Evolutionary conservation across 2,329 filamentous ascomycete genomes (phyloP).

Genomic region (Arthrobotrys pseudoclavata): DNA sequence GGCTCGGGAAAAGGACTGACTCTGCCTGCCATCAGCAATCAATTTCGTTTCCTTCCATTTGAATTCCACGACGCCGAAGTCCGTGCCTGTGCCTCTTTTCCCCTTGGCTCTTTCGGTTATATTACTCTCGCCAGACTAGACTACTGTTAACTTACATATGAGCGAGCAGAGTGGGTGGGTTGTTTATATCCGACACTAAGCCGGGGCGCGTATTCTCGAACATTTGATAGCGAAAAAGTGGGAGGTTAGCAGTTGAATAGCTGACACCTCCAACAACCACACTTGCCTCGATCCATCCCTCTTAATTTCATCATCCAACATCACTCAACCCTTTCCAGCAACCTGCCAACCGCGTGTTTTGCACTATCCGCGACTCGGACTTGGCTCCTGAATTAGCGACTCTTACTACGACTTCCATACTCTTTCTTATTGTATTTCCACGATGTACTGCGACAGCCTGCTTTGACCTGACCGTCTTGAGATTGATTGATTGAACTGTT

Average conservation of each 20-base stretch:
- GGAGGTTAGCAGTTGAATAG: slow-evolving; percentile 1
- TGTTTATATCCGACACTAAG: slow-evolving; percentile 43
- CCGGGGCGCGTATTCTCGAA: slow-evolving; percentile 35
- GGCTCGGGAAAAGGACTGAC: not conserved
- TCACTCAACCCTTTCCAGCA: not conserved
- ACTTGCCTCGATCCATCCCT: slow-evolving; percentile 20
- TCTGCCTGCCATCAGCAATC: not conserved
- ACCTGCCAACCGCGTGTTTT: slow-evolving; percentile 6
- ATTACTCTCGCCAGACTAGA: not conserved
- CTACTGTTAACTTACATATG: not conserved
- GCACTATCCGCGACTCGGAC: slow-evolving; percentile 14
- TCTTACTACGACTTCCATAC: not conserved
- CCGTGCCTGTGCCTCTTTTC: slow-evolving; percentile 11
- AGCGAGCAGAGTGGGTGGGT: slow-evolving; percentile 13
- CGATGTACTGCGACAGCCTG: slow-evolving; percentile 15
- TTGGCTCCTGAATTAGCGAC: not conserved
- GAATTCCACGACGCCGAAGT: slow-evolving; percentile 12
- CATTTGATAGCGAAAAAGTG: slow-evolving; percentile 7
- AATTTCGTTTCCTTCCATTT: not conserved
- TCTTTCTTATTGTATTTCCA: not conserved
- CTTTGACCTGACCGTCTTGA: slow-evolving; percentile 22
- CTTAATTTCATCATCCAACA: slow-evolving; percentile 13
- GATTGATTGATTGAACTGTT: slow-evolving; percentile 15
- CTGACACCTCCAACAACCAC: not conserved
- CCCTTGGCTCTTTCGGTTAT: not conserved